Conservation (phyloP, 2,329 filamentous ascomycete genomes). For the Aspergillus tubingensis region DNA sequence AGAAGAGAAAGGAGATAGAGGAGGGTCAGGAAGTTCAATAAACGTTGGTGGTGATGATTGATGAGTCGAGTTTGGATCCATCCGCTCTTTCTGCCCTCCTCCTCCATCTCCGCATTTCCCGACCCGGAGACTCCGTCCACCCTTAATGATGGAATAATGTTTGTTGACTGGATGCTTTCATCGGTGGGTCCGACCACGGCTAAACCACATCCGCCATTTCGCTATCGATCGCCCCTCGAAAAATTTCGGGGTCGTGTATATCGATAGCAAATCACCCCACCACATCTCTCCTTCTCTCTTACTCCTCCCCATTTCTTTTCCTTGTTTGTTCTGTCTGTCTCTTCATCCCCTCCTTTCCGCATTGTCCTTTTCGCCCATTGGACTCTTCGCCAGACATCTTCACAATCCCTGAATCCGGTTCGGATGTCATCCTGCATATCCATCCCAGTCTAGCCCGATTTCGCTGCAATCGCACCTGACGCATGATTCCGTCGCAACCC, state of each 20-base stretch:
- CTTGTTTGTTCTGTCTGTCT: too few species aligned
- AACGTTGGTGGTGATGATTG: background rate
- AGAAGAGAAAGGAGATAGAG: background rate
- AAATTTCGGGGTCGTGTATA: constrained; percentile 3
- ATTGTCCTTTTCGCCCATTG: background rate
- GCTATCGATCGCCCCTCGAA: constrained; percentile 4
- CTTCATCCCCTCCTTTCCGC: background rate
- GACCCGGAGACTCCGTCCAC: too few species aligned
- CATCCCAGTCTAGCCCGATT: background rate
- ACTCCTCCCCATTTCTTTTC: background rate
- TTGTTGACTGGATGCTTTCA: background rate
- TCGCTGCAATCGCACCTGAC: constrained; percentile 1
- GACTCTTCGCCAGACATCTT: background rate
- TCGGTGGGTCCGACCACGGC: constrained; percentile 4
- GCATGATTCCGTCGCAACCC: constrained; percentile 52
- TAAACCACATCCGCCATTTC: constrained; percentile 2
- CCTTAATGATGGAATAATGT: too few species aligned
- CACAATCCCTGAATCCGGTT: background rate
- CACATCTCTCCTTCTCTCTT: background rate
- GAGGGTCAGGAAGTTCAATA: too few species aligned
- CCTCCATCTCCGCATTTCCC: too few species aligned
- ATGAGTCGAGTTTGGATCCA: background rate
- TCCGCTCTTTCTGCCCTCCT: too few species aligned
- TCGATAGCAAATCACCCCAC: background rate
- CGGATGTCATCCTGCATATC: constrained; percentile 7